Base-by-base conservation (phyloP, 192 early-diverging fungal species). In the Gigaspora rosea region DNA sequence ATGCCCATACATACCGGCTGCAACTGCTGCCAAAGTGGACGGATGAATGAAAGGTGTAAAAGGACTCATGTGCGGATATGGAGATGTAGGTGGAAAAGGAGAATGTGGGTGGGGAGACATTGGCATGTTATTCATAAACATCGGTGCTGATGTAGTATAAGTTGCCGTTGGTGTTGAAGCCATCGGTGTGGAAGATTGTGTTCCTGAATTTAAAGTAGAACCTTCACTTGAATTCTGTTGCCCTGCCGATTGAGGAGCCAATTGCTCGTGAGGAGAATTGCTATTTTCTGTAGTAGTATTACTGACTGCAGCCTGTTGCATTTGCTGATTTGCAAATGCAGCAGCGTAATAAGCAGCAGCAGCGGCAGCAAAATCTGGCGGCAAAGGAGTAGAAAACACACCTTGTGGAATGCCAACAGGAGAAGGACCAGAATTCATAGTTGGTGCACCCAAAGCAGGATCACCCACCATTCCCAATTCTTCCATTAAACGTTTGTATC, bases 401-500 rank as follows among this genome's bases (percentile, higher is more conserved):
- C 36, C 71, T 51, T 51, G 80, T 58, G 74, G 74, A 16, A 79
- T 71, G 8, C 66, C 66, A 33, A 78, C 47, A 2, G 50, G 51
- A 13, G 79, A 68, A 33, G 74, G 36, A 13, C 48, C 51, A 22
- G 66, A 27, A 75, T 41, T 64, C 41, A 77, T 51, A 68, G 41
- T 56, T 15, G 47, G 8, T 32, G 8, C 73, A 33, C 58, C 56
- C 71, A 66, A 54, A 61, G 74, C 32, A 50, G 78, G 77, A 1
- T 71, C 82, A 46, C 79, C 78, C 0, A 88, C 78, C 78, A 88
- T 84, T 16, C 79, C 83, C 69, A 96, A 83, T 73, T 96, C 95
- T 61, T 96, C 95, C 70, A 94, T 57, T 32, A 96, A 81, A 22
- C 93, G 85, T 73, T 92, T 92, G 80, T 94, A 96, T 49, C 92